Evolutionary conservation across 2,329 filamentous ascomycete species (phyloP), one percentile per base, ranked within the genome.

Genomic region (Pseudogymnoascus pannorum): DNA sequence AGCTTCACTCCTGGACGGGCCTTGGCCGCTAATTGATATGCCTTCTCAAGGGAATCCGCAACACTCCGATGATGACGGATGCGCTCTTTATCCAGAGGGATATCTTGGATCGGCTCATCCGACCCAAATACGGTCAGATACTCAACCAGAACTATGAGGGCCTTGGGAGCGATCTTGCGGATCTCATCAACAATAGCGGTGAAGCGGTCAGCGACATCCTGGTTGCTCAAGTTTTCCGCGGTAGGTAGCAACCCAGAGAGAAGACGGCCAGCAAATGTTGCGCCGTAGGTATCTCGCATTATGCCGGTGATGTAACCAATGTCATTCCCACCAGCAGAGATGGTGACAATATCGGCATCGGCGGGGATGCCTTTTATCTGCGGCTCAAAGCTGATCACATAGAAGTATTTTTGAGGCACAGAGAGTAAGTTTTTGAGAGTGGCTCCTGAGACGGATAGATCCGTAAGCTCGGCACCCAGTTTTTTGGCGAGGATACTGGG

Each of bases 261-360:
- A n/a, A 54, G 26, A 54, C 48, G 26, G 7, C 57, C 57, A 2
- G 24, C 4, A 16, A 59, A 44, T 12, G 60, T 66, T 64, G 63
- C 67, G 29, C 64, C 33, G 18, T 57, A 4, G 8, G 69, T 69
- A 60, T 74, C 71, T n/a, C 66, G 66, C 54, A 72, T 70, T 11
- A 76, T 60, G 2, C 72, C 72, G 4, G 70, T 72, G 42, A 75
- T 68, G 62, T 76, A 76, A 3, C 69, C 70, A 48, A 76, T 68
- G 63, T 76, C 75, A 60, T 76, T 76, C 12, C 75, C 74, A 31
- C 75, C 75, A 61, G 70, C 72, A 11, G 72, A 72, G 9, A 75
- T 68, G 14, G 73, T 67, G 3, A 77, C 73, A 22, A 75, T 65
- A 59, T 76, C 72, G 8, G 68, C 68, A 62, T 75, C 71, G 2